Conservation (phyloP, 2,329 filamentous ascomycete species). For the Cadophora sp. region DNA sequence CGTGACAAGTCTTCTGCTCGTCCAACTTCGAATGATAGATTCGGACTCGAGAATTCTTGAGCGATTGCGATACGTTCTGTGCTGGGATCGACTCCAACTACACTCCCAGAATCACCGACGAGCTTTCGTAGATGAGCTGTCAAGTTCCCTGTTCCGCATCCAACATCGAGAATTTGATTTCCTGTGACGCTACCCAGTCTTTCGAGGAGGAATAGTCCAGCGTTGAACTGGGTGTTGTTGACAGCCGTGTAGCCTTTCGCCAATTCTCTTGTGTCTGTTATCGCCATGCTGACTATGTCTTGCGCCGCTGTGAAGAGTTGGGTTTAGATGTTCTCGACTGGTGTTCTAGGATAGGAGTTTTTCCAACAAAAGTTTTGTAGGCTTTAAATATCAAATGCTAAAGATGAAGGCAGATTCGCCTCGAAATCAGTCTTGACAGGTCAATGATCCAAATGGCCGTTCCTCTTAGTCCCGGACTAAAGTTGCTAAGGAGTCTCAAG, state of each 20-base stretch:
- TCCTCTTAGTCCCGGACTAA: not conserved
- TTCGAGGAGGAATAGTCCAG: slow-evolving; percentile 23
- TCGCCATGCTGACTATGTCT: slow-evolving; percentile 3
- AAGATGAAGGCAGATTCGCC: not conserved
- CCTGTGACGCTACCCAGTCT: slow-evolving; percentile 7
- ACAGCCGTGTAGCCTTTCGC: slow-evolving; percentile 29
- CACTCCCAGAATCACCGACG: slow-evolving; percentile 7
- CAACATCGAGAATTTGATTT: slow-evolving; percentile 44
- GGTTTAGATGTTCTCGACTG: not conserved
- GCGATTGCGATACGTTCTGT: slow-evolving; percentile 25
- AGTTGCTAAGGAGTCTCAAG: not conserved
- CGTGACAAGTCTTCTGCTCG: slow-evolving; percentile 23
- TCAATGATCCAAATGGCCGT: not conserved
- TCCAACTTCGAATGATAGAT: slow-evolving; percentile 22
- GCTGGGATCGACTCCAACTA: slow-evolving; percentile 27
- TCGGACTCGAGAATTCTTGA: slow-evolving; percentile 2
- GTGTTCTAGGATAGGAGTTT: not conserved
- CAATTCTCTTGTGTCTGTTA: slow-evolving; percentile 29
- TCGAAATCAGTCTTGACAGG: not conserved
- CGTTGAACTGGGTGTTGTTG: slow-evolving; percentile 24
- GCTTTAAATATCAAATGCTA: not conserved
- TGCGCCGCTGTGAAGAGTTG: not conserved
- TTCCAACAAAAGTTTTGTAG: not conserved
- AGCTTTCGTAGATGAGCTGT: slow-evolving; percentile 31
- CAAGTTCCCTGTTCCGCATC: slow-evolving; percentile 47